phyloP scores from a whole-genome alignment of 805 yeast species.

The Wickerhamomyces tratensis region DNA sequence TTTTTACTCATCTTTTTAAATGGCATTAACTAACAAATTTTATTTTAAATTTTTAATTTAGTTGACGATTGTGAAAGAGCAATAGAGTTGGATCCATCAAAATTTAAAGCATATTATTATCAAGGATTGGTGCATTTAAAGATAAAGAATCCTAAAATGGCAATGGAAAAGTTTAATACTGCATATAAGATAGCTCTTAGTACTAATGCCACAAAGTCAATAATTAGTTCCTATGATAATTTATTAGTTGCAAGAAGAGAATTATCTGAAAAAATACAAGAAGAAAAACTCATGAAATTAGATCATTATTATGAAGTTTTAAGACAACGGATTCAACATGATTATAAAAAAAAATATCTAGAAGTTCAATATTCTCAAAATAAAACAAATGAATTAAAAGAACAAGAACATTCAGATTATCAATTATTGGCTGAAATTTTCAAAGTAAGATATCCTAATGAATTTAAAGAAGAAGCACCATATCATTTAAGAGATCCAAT shows the following conservation, averaged over 20 bases:
- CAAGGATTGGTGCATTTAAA: constrained; percentile 17
- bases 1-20: too few species aligned
- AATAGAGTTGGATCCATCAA: constrained; percentile 13
- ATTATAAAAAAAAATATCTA: too few species aligned
- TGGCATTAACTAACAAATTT: too few species aligned
- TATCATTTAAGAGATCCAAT: constrained; percentile 30
- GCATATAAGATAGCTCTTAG: constrained; percentile 19
- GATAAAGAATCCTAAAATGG: constrained; percentile 16
- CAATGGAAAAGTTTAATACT: constrained; percentile 12
- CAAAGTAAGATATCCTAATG: too few species aligned
- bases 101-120: constrained; percentile 3
- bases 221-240: constrained; percentile 5
- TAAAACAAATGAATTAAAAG: too few species aligned
- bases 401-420: too few species aligned
- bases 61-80: constrained; percentile 17
- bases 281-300: background rate
- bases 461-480: constrained; percentile 19
- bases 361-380: too few species aligned
- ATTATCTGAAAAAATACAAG: background rate
- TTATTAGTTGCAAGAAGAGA: constrained; percentile 8
- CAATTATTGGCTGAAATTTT: too few species aligned
- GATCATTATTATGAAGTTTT: too few species aligned
- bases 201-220: constrained; percentile 10
- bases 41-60: background rate
- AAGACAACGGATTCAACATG: too few species aligned